Evolutionary conservation across 805 yeast species (phyloP), one percentile per base, ranked within the genome.

Genomic region (Kurtzmaniella cleridarum): DNA sequence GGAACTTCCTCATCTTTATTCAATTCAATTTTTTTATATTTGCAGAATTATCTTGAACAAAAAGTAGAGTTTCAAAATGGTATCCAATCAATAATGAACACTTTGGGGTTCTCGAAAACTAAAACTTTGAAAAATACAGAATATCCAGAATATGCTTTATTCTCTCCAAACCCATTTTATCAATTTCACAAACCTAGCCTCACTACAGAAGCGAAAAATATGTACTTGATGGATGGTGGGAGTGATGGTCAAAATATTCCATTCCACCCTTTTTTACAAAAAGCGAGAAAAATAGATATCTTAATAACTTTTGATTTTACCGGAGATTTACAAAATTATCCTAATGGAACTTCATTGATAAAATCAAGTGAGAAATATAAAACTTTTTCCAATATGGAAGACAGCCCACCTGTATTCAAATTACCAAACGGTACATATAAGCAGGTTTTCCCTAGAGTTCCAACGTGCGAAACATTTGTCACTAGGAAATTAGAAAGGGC

Each of bases 1-100:
- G 86, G 78, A 0, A 76, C 85, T 0, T 78, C 85, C 0, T 79
- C 86, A 0, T 76, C 84, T 0, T 54, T 80, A 18, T 80, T 80
- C 60, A 80, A 76, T 47, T 71, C 65, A 46, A 71, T 77, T 0
- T 63, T 79, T 38, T 53, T 73, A 8, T 74, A 71, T 43, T 53
- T 78, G 7, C 59, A 67, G 36, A 34, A 57, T 28, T 53, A 66
- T 12, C 13, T 59, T 27, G 54, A 61, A 28, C 51, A 69, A 31
- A 56, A 62, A 4, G 56, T 62, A 27, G 58, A 55, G 27, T 50
- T 60, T 2, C 54, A 60, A 5, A 41, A 48, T 3, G 71, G 73
- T 0, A 48, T 69, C 15, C 57, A 61, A 33, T 62, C 62, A 0
- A 62, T 70, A 2, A 47, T 75, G 39, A 56, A 59, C 39, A 50